Evolutionary conservation across 2,329 filamentous ascomycete species (phyloP), one percentile per base, ranked within the genome.

Genomic region (Penicillium sp.): DNA sequence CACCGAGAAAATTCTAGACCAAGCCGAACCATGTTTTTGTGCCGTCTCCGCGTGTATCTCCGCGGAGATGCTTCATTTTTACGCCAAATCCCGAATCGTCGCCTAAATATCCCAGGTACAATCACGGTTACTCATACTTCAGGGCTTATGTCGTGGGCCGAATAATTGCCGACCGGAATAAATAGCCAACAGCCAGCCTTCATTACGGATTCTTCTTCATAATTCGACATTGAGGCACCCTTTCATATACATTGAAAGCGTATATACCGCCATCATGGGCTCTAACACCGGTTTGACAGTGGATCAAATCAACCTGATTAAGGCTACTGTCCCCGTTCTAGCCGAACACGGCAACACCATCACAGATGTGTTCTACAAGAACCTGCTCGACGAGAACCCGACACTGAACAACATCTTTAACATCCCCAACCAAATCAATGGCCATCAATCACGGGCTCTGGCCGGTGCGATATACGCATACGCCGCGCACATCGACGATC

Each of bases 371-470:
- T 89, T 90, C 72, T 89, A 90, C 74, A 74, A 74, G 51, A 82
- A 80, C 61, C 79, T 89, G 74, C 72, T 89, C 20, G 63, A 64
- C 9, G 79, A 80, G 31, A 75, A 87, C 50, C 85, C 85, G 0
- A 77, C 81, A 36, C 77, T 89, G 26, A 79, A 82, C 58, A 77
- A 82, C 65, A 74, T 85, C 67, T 89, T 89, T 77, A 89, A 88
- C 66, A 72, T 78, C 41, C 77, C 82, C 6, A 82, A 86, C 56
- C 86, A 89, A 67, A 69, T 72, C 36, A 86, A 78, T 4, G 81
- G 83, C 28, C 79, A 80, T 46, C 86, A 90, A 64, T 77, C 84
- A 3, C 72, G 74, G n/a, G 85, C 86, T 2, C 77, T 90, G 6
- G 85, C 86, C 9, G 75, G 72, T 32, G 76, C 86, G 1, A 80